phyloP scores from a whole-genome alignment of 345 rosid genomes.

The Eucalyptus rudis region DNA sequence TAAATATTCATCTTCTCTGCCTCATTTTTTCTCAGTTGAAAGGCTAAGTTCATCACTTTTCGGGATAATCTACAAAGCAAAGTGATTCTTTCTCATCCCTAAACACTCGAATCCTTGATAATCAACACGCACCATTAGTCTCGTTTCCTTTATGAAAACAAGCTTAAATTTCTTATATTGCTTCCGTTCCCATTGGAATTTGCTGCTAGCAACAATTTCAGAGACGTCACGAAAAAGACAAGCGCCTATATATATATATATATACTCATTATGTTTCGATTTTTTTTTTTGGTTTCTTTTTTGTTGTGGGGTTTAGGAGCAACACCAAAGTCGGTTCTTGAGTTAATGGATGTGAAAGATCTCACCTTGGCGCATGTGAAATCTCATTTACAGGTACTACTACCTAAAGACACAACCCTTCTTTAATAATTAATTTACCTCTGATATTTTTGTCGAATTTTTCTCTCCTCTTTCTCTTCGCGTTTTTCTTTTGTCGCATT shows the following conservation, averaged over 20 bases:
- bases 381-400: constrained; percentile 84
- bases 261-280: not conserved
- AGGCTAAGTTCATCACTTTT: not conserved
- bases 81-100: not conserved
- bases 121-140: not conserved
- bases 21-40: not conserved
- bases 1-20: not conserved
- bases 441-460: not conserved
- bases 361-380: constrained; percentile 98
- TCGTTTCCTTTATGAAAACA: not conserved
- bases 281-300: not conserved
- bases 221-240: not conserved
- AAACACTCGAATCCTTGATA: not conserved
- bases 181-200: not conserved
- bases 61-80: not conserved
- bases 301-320: constrained; percentile 42
- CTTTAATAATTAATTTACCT: not conserved
- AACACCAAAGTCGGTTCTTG: constrained; percentile 97
- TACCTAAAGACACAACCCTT: not conserved
- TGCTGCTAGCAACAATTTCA: not conserved
- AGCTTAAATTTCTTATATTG: not conserved
- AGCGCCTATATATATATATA: not conserved
- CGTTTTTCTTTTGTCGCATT: not conserved
- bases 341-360: constrained; percentile 99
- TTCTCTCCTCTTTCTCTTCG: not conserved